Percentiles rank a stretch among this genome's conserved stretches.
phyloP scores from a whole-genome alignment of 2,329 filamentous ascomycete species.

The Pseudogymnoascus destructans region DNA sequence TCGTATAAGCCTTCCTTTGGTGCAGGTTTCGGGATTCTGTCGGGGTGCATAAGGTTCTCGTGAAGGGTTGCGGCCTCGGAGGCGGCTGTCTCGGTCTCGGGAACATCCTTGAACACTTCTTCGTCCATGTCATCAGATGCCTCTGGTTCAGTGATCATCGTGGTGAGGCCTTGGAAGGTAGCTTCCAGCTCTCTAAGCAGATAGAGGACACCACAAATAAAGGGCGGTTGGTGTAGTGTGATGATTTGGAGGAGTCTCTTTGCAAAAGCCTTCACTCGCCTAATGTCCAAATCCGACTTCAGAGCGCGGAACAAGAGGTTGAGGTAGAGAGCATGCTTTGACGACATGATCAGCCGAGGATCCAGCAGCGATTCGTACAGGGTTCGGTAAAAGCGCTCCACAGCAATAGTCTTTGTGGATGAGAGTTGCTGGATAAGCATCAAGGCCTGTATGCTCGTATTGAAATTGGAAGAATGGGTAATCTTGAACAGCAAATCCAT shows the following conservation, averaged over 20 bases:
- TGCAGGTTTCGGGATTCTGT: conserved; percentile 11
- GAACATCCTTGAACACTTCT: conserved; percentile 46
- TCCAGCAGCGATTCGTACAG: conserved; percentile 92
- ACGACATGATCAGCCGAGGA: conserved; percentile 74
- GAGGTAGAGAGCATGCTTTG: conserved; percentile 89
- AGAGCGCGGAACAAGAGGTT: conserved; percentile 82
- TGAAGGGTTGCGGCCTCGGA: conserved; percentile 26
- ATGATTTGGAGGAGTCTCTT: conserved; percentile 85
- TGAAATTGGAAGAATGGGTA: conserved; percentile 97
- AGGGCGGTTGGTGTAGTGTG: conserved; percentile 79
- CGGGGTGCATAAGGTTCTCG: conserved; percentile 10
- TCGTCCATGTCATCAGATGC: conserved; percentile 53
- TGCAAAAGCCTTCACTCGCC: conserved; percentile 87
- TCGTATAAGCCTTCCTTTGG: conserved; percentile 48
- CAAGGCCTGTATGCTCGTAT: conserved; percentile 90
- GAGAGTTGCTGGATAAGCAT: conserved; percentile 91
- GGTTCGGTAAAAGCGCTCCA: conserved; percentile 87
- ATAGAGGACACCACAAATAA: conserved; percentile 86
- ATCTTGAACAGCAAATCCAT: conserved; percentile 91
- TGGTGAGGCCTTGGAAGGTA: conserved; percentile 67
- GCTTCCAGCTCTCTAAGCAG: conserved; percentile 68
- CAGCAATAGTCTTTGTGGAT: conserved; percentile 62
- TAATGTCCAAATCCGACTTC: conserved; percentile 80
- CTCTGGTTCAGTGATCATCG: conserved; percentile 70
- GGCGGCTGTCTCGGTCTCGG: conserved; percentile 34